Evolutionary conservation across 257 asterid species (phyloP).

Genomic region (Linderniella brevidens): DNA sequence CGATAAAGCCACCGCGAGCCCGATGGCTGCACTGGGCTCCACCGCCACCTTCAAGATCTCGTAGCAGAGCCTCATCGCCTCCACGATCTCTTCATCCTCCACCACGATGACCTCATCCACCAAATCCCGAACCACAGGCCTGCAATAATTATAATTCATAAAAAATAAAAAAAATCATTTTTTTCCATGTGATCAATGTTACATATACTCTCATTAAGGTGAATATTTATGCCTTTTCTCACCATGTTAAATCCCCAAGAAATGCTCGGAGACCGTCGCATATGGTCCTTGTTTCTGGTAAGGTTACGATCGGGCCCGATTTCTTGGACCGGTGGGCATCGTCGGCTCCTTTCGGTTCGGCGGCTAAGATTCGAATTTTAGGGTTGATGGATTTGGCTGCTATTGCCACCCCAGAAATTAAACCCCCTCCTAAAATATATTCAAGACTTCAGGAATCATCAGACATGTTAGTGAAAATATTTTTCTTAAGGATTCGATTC

Average conservation of each 20-base stretch:
- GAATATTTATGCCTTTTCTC: constrained; percentile 2
- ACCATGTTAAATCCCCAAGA: constrained; percentile 90
- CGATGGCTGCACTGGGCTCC: constrained; percentile 95
- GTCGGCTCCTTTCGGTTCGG: constrained; percentile 88
- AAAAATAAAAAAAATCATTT: background rate
- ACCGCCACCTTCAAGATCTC: constrained; percentile 71
- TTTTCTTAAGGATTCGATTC: too few species aligned
- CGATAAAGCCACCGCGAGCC: constrained; percentile 84
- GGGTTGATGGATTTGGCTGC: constrained; percentile 88
- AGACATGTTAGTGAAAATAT: constrained; percentile 9
- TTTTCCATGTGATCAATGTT: too few species aligned
- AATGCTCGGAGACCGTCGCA: constrained; percentile 90
- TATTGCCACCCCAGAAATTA: constrained; percentile 83
- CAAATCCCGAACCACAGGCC: constrained; percentile 94
- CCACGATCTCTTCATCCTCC: constrained; percentile 59
- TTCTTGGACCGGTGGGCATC: constrained; percentile 75
- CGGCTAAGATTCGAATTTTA: constrained; percentile 53
- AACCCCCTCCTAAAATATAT: constrained; percentile 61
- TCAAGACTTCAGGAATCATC: constrained; percentile 3
- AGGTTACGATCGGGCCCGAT: constrained; percentile 43
- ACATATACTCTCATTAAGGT: too few species aligned
- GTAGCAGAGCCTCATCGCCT: constrained; percentile 66
- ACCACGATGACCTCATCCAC: constrained; percentile 64
- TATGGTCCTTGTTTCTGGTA: constrained; percentile 62
- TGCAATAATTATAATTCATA: constrained; percentile 11